Percentiles rank a stretch among this genome's conserved stretches.
Conservation (phyloP, 345 rosid genomes). For the Citrus inodora region DNA sequence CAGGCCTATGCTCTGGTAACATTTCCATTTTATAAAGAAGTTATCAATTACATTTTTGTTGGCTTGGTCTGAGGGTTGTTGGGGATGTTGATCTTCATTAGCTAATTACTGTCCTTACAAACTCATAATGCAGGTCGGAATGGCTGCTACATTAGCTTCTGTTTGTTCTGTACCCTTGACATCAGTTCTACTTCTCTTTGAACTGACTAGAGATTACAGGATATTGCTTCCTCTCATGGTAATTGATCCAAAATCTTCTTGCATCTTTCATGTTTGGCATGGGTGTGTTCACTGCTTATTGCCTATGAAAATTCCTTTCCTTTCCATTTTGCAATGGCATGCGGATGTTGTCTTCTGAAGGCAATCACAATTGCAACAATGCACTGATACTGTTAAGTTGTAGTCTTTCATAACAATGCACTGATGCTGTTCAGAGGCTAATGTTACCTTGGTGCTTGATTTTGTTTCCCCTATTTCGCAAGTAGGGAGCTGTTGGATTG, state of each 20-base stretch:
- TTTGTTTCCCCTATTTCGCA: constrained; percentile 13
- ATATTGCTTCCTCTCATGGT: constrained; percentile 98
- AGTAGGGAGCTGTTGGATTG: constrained; percentile 95
- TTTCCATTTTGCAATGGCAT: neutral
- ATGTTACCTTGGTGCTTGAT: neutral
- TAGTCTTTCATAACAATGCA: neutral
- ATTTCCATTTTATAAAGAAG: constrained; percentile 10
- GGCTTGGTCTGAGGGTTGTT: neutral
- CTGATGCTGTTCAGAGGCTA: neutral
- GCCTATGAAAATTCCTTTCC: neutral
- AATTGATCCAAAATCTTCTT: constrained; percentile 19
- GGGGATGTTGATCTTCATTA: neutral
- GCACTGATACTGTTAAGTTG: neutral
- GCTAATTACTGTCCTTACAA: constrained; percentile 17
- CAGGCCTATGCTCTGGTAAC: constrained; percentile 98
- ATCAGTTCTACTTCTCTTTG: constrained; percentile 84
- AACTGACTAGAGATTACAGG: constrained; percentile 96
- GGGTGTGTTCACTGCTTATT: neutral
- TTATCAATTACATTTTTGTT: neutral
- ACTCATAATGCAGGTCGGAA: constrained; percentile 73
- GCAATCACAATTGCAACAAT: neutral
- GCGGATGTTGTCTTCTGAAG: neutral
- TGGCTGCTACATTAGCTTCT: constrained; percentile 98
- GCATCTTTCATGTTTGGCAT: constrained; percentile 2
- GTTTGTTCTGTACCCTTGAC: constrained; percentile 99